Base-by-base conservation (phyloP, 2,329 filamentous ascomycete species). In the Fusarium nelsonii region DNA sequence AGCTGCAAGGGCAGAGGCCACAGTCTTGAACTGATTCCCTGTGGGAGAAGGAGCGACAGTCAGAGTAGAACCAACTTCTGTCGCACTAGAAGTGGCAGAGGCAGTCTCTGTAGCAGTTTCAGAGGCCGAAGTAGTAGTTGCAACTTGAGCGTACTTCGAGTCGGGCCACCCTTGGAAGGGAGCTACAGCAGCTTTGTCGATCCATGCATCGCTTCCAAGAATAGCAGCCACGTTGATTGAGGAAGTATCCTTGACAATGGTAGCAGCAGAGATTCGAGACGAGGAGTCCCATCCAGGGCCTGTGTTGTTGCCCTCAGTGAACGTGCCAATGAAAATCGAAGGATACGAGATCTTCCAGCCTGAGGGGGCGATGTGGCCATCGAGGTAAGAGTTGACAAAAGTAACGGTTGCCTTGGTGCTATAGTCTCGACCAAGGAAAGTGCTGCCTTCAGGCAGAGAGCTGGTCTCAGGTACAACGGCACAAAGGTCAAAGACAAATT, bases 141-240 rank as follows among this genome's bases (percentile, higher is more conserved):
- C 41, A 3, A 43, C 45, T 8, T 69, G 46, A 15, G 37, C 56
- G 45, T 78, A 78, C 6, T 74, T 57, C 3, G 76, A 78, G 10
- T 72, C 63, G 1, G 76, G 76, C 65, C 74, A 78, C 0, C 73
- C 74, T 9, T 63, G 30, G 33, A 77, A 77, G 2, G 75, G 70
- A 3, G 72, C 74, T 8, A 78, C 70, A 6, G 76, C 73, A 37
- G 70, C 58, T 26, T 72, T 68, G 41, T 78, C 77, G 11, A 78
- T 68, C 77, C 77, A 78, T 49, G 68, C 64, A 20, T 75, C 71
- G n/a, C 77, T 73, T 14, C 75, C 75, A 12, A 78, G 64, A 8
- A 78, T 60, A 33, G 68, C 72, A 4, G 82, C 82, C 4, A 77
- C 81, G 2, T 79, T 89, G 60, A 78, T 75, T 66, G 89, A 87